A percentile compares a stretch with the other conserved stretches of the same genome.
Evolutionary conservation across 139 green algal species (phyloP).

Genomic region (Tetratostichococcus sp.): DNA sequence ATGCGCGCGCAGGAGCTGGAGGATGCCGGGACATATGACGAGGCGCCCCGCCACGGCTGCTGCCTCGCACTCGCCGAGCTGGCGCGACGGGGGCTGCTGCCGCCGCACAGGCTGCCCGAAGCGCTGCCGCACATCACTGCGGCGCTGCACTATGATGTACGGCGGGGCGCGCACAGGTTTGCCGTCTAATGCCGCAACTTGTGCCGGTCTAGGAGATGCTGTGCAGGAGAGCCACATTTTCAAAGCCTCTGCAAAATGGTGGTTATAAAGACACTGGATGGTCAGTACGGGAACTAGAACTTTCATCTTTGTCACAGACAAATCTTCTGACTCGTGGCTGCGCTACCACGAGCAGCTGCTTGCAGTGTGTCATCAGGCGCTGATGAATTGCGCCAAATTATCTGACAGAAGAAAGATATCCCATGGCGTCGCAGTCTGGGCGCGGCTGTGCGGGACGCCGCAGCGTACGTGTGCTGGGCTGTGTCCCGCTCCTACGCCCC

Average conservation of each 20-base stretch:
- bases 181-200: too few species aligned
- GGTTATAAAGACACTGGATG: too few species aligned
- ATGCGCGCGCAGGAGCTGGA: slow-evolving; percentile 63
- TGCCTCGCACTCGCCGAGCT: slow-evolving; percentile 96
- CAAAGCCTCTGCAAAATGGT: too few species aligned
- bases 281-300: too few species aligned
- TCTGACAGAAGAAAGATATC: too few species aligned
- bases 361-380: too few species aligned
- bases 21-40: slow-evolving; percentile 51
- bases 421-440: slow-evolving; percentile 71
- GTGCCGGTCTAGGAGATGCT: too few species aligned
- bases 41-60: slow-evolving; percentile 90
- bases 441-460: slow-evolving; percentile 91
- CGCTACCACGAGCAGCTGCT: too few species aligned
- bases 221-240: too few species aligned
- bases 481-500: slow-evolving; percentile 84
- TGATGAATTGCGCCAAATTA: too few species aligned
- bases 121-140: slow-evolving; percentile 43
- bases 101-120: slow-evolving; percentile 56
- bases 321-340: too few species aligned
- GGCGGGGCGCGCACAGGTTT: slow-evolving; percentile 72
- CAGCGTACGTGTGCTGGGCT: slow-evolving; percentile 96
- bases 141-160: slow-evolving; percentile 89
- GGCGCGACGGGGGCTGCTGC: slow-evolving; percentile 81
- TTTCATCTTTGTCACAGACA: too few species aligned